These are phyloP conservation scores for Paramecium bursaria DNA, from an alignment of 73 alveolate species.

Conservation along the genomic window DNA sequence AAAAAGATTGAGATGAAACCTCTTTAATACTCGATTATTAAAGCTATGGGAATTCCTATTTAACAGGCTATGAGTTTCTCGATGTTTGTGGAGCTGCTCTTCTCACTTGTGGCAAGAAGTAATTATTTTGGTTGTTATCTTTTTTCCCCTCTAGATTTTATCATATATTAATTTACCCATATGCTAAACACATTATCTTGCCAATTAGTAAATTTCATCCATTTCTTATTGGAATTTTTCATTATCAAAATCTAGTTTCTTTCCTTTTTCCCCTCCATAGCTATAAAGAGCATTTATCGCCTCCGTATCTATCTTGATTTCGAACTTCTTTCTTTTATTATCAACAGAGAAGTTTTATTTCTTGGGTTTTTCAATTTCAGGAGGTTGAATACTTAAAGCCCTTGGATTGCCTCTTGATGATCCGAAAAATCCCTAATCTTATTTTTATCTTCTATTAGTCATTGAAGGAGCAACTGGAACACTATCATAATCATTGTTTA, in stretches of 20 bases:
- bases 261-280: slow-evolving; percentile 52
- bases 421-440: slow-evolving; percentile 7
- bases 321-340: slow-evolving; percentile 17
- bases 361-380: neutral
- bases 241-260: slow-evolving; percentile 2
- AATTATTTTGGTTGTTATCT: no score
- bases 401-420: slow-evolving; percentile 3
- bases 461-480: slow-evolving; percentile 46
- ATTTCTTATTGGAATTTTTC: slow-evolving; percentile 32
- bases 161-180: no score
- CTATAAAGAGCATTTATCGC: slow-evolving; percentile 51
- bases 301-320: slow-evolving; percentile 35
- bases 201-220: slow-evolving; percentile 20
- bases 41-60: no score
- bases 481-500: slow-evolving; percentile 39
- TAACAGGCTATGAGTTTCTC: no score
- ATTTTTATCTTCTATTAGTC: slow-evolving; percentile 32
- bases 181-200: slow-evolving; percentile 13
- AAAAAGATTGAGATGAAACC: no score
- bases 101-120: no score
- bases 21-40: no score
- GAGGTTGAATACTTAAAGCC: neutral
- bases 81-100: no score
- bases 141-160: no score
- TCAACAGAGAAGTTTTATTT: slow-evolving; percentile 27